A percentile compares a stretch with the other conserved stretches of the same genome.
Evolutionary conservation across 2,329 filamentous ascomycete species (phyloP).

Genomic region (Tolypocladium pustulatum): DNA sequence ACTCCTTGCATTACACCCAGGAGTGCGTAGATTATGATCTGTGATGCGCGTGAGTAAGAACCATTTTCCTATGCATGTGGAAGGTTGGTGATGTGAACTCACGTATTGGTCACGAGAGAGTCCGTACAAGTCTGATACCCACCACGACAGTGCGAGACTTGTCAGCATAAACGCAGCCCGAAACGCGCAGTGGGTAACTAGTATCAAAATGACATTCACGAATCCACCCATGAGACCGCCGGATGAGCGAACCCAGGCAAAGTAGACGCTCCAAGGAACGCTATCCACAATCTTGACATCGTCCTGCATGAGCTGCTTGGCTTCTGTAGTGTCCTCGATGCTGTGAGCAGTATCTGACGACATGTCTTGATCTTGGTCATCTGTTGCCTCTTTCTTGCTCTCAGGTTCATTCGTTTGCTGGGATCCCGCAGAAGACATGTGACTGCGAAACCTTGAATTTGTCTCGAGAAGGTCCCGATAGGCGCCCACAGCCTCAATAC

Average conservation of each 20-base stretch:
- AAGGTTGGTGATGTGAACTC: not conserved
- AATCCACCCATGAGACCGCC: conserved; percentile 26
- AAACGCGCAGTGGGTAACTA: conserved; percentile 59
- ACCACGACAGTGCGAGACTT: conserved; percentile 87
- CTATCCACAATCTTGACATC: conserved; percentile 61
- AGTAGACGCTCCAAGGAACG: conserved; percentile 72
- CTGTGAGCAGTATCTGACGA: conserved; percentile 1
- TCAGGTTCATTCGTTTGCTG: conserved; percentile 33
- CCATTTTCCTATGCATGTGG: not conserved
- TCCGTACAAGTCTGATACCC: conserved; percentile 71
- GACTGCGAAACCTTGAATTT: conserved; percentile 21
- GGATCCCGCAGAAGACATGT: not conserved
- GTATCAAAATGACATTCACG: not conserved
- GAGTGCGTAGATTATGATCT: conserved; percentile 57
- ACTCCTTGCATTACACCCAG: conserved; percentile 62
- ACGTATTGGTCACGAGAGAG: conserved; percentile 55
- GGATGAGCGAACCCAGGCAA: conserved; percentile 64
- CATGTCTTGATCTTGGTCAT: conserved; percentile 33
- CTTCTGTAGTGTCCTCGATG: conserved; percentile 17
- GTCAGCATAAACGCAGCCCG: conserved; percentile 72
- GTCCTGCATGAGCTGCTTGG: conserved; percentile 57
- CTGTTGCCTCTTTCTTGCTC: conserved; percentile 48
- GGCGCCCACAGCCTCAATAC: conserved; percentile 75
- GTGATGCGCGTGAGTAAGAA: not conserved
- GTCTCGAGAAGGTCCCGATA: conserved; percentile 80